Percentiles rank a stretch among this genome's conserved stretches.
phyloP scores from a whole-genome alignment of 805 yeast species.

The Saccharomycopsis schoenii region DNA sequence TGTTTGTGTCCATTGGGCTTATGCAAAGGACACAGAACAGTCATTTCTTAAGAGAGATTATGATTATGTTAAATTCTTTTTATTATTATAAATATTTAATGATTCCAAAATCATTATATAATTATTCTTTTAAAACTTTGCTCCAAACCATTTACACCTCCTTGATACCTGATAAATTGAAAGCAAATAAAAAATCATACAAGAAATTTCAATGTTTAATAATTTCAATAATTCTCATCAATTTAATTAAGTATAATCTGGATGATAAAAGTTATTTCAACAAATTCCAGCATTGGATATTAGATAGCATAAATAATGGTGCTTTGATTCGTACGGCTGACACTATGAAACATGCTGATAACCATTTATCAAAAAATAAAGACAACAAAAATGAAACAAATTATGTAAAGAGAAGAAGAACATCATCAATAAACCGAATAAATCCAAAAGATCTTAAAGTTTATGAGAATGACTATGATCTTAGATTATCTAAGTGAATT shows the following conservation, averaged over 20 bases:
- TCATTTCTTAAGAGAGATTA: neutral
- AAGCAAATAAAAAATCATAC: neutral
- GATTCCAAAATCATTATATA: slow-evolving; percentile 4
- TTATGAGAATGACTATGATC: neutral
- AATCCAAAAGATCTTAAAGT: neutral
- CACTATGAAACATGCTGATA: neutral
- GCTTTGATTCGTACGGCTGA: neutral
- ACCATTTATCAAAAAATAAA: neutral
- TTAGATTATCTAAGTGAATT: neutral
- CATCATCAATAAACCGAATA: neutral
- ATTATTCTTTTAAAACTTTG: slow-evolving; percentile 2
- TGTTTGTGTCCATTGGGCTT: neutral
- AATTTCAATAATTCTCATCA: slow-evolving; percentile 7
- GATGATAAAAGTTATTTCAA: neutral
- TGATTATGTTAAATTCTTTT: neutral
- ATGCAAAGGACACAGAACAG: neutral
- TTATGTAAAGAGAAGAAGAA: neutral
- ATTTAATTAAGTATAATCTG: slow-evolving; percentile 2
- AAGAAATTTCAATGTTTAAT: slow-evolving; percentile 10
- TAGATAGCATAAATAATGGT: neutral
- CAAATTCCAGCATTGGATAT: neutral
- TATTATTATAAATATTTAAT: slow-evolving; percentile 3
- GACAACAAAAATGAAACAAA: neutral
- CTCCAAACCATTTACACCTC: neutral
- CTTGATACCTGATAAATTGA: neutral